phyloP scores from a whole-genome alignment of 768 basidiomycete genomes.

The Termitomyces sp. region DNA sequence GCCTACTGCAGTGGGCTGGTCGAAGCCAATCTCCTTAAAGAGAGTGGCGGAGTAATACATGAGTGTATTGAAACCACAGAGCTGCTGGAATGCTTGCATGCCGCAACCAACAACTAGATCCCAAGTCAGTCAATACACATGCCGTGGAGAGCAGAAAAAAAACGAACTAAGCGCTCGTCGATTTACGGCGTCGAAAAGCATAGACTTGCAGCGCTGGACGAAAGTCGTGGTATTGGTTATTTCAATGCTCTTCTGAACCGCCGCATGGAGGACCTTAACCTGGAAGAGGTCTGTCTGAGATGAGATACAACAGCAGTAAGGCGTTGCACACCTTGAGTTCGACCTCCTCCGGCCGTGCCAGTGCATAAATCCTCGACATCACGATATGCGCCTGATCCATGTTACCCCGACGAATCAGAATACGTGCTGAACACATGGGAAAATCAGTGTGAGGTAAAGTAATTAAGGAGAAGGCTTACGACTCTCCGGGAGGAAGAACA shows the following conservation, averaged over 20 bases:
- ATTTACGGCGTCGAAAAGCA: constrained; percentile 52
- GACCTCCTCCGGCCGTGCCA: constrained; percentile 57
- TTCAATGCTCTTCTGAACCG: constrained; percentile 57
- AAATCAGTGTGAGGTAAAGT: not conserved
- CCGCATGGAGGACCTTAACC: constrained; percentile 53
- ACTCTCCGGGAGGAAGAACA: constrained; percentile 72
- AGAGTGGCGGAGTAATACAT: constrained; percentile 74
- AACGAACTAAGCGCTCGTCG: constrained; percentile 62
- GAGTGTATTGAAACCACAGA: constrained; percentile 81
- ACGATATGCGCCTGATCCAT: constrained; percentile 45
- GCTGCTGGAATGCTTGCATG: constrained; percentile 79
- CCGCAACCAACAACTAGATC: constrained; percentile 65
- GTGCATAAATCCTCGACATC: constrained; percentile 64
- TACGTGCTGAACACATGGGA: constrained; percentile 32
- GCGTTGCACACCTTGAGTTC: constrained; percentile 47
- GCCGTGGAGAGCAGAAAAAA: not conserved
- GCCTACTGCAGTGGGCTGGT: constrained; percentile 78
- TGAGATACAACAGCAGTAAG: not conserved
- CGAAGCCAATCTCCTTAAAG: constrained; percentile 76
- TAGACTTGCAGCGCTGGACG: constrained; percentile 45
- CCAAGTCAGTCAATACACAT: not conserved
- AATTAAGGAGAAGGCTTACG: constrained; percentile 39
- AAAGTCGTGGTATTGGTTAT: constrained; percentile 61
- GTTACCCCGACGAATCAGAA: constrained; percentile 54
- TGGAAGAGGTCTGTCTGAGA: constrained; percentile 12